Percentiles rank a stretch among this genome's conserved stretches.
Conservation (phyloP, 305 asterid genomes). For the Fraxinus nigra region DNA sequence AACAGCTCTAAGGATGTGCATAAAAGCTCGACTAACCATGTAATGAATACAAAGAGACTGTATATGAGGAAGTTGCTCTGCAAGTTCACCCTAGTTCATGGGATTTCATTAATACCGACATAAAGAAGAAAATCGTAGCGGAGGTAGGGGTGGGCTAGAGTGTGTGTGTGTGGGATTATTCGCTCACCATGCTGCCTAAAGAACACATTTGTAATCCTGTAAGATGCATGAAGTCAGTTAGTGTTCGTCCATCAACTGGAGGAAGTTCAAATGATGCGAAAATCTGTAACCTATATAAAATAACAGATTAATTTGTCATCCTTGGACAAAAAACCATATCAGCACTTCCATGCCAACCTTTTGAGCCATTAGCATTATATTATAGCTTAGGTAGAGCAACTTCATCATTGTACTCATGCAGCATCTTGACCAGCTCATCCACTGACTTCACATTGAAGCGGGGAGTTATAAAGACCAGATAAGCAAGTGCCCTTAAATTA, state of each 20-base stretch:
- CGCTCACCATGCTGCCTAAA: conserved; percentile 90
- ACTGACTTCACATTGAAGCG: conserved; percentile 59
- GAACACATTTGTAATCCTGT: conserved; percentile 92
- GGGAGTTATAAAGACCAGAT: conserved; percentile 5
- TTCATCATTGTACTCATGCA: conserved; percentile 67
- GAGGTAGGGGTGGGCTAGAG: background rate
- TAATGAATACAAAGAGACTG: conserved; percentile 96
- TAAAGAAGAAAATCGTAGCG: conserved; percentile 13
- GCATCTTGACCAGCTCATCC: conserved; percentile 85
- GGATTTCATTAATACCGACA: conserved; percentile 25
- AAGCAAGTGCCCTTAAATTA: background rate
- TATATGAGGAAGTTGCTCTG: conserved; percentile 93
- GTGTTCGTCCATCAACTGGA: conserved; percentile 96
- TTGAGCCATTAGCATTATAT: conserved; percentile 19
- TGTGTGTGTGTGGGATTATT: conserved; percentile 3
- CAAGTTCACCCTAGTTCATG: conserved; percentile 78
- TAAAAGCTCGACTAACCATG: conserved; percentile 93
- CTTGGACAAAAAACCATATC: conserved; percentile 11
- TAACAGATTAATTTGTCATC: conserved; percentile 8
- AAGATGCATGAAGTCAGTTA: conserved; percentile 98
- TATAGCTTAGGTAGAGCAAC: conserved; percentile 94
- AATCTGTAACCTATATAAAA: conserved; percentile 72
- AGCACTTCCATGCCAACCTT: conserved; percentile 15
- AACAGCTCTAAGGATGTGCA: conserved; percentile 87
- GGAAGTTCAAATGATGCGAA: conserved; percentile 97